Evolutionary conservation across 2,329 filamentous ascomycete genomes (phyloP).

Genomic region (Lojkania enalia): DNA sequence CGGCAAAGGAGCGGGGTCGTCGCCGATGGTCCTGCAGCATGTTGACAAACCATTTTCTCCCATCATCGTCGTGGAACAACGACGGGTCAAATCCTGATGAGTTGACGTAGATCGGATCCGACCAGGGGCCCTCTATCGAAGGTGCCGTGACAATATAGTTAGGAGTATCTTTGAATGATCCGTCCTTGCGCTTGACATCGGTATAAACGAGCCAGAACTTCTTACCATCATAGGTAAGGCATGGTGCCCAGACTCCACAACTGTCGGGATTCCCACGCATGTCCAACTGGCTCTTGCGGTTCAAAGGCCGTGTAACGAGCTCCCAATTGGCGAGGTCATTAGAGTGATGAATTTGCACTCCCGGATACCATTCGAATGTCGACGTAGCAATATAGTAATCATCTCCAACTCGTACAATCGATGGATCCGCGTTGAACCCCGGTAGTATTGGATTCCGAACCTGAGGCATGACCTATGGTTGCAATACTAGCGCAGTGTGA

Average conservation of each 20-base stretch:
- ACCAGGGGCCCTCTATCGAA: slow-evolving; percentile 63
- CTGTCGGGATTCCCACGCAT: slow-evolving; percentile 57
- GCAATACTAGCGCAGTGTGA: too few relatives aligned
- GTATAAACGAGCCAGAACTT: slow-evolving; percentile 68
- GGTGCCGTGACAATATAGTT: slow-evolving; percentile 63
- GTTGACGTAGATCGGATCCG: slow-evolving; percentile 62
- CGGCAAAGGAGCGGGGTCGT: slow-evolving; percentile 52
- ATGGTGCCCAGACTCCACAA: slow-evolving; percentile 66
- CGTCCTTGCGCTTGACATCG: slow-evolving; percentile 69
- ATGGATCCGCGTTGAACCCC: slow-evolving; percentile 67
- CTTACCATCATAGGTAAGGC: slow-evolving; percentile 63
- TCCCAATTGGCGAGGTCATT: slow-evolving; percentile 57
- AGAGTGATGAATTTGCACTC: slow-evolving; percentile 63
- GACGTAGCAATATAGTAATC: slow-evolving; percentile 65
- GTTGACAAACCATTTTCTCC: slow-evolving; percentile 44
- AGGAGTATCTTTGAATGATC: slow-evolving; percentile 65
- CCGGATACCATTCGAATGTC: slow-evolving; percentile 65
- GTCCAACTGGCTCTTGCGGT: slow-evolving; percentile 55
- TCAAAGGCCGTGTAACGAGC: slow-evolving; percentile 58
- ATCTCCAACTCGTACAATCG: slow-evolving; percentile 53
- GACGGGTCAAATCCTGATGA: slow-evolving; percentile 65
- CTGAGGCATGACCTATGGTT: slow-evolving; percentile 40
- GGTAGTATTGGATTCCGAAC: slow-evolving; percentile 58
- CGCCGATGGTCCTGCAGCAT: slow-evolving; percentile 43
- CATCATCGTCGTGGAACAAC: slow-evolving; percentile 42